A percentile compares a stretch with the other conserved stretches of the same genome.
Evolutionary conservation across 306 rosid species (phyloP).

Genomic region (Quercus dentata): DNA sequence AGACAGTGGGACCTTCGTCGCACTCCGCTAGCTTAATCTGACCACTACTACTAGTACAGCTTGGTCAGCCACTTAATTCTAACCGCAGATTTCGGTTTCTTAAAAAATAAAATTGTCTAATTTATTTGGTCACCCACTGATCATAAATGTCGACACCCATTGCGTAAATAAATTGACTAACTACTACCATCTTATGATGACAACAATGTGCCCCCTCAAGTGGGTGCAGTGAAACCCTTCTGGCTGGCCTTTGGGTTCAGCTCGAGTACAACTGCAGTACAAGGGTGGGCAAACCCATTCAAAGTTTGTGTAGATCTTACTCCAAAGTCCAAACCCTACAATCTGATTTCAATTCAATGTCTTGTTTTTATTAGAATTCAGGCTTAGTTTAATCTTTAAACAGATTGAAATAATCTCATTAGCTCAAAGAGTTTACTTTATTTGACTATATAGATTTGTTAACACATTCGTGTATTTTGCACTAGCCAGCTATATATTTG

Average conservation of each 20-base stretch:
- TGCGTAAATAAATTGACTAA: not conserved
- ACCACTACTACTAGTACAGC: not conserved
- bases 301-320: too few species aligned
- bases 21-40: conserved; percentile 11
- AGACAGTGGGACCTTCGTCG: conserved; percentile 28
- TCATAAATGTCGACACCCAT: not conserved
- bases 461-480: too few species aligned
- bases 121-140: not conserved
- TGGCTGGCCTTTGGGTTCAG: not conserved
- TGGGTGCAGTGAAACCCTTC: not conserved
- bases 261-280: too few species aligned
- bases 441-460: too few species aligned
- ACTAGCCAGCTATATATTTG: too few species aligned
- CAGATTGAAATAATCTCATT: too few species aligned
- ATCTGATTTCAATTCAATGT: too few species aligned
- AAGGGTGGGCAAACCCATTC: too few species aligned
- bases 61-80: not conserved
- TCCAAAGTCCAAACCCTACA: too few species aligned
- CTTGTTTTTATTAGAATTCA: too few species aligned
- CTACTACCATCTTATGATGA: not conserved
- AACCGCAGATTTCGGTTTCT: conserved; percentile 19
- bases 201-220: not conserved
- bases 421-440: too few species aligned
- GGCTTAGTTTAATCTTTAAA: too few species aligned
- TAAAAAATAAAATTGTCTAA: not conserved